Evolutionary conservation across 768 basidiomycete species (phyloP), one percentile per base, ranked within the genome.

Genomic region (Mycena belliarum): DNA sequence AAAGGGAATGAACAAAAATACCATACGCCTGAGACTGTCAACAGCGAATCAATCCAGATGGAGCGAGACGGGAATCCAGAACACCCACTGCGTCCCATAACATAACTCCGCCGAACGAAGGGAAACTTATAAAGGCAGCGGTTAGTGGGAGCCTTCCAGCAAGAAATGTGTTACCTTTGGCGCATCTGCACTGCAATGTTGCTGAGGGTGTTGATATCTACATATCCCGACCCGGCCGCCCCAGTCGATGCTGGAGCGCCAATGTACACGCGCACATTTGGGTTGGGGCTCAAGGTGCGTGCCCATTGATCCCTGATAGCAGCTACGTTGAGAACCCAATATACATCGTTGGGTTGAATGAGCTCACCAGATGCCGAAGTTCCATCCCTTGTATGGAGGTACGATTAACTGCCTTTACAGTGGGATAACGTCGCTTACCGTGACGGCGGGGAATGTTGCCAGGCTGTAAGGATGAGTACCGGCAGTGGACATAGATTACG

Each of bases 41-140:
- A 52, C 42, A 16, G 6, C 45, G 54, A 42, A 7, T 26, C 11
- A 18, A 45, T 16, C 21, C 38, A 55, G 25, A 16, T 5, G 45
- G 47, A 28, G 21, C 18, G 23, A 25, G 24, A 26, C 16, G 44
- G 71, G 63, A 71, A 74, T 20, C 71, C 42, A 40, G 70, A 72
- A 46, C 7, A 76, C 70, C 68, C 53, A 78, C 79, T 79, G 70
- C 76, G 65, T 81, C 79, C 80, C 81, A 82, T 15, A 82, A 59
- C 80, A 81, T 79, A 16, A 86, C 79, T 8, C 85, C 85, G n/a
- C 85, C 84, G 62, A 87, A 87, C 1, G 84, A 85, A 4, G 85
- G 82, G 71, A 82, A 86, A 57, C 80, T 56, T 21, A 23, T 4
- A 25, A 40, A 16, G 3, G 6, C 18, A 29, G n/a, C n/a, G 24